Evolutionary conservation across 192 early-diverging fungal genomes (phyloP).

Genomic region (Mortierella antarctica): DNA sequence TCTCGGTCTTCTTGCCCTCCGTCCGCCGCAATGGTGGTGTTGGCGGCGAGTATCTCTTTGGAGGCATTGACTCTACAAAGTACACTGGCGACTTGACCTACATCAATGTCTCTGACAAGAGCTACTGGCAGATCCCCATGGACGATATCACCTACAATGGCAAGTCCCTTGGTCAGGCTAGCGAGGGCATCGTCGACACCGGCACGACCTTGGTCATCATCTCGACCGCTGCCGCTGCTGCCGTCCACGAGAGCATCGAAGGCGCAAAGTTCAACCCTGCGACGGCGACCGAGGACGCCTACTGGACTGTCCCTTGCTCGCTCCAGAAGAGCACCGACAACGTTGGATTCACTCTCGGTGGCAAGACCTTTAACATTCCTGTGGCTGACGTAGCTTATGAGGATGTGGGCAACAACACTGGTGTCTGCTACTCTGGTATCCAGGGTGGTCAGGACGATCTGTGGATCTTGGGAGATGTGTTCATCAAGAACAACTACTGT

Average conservation of each 20-base stretch:
- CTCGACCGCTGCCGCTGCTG: constrained; percentile 57
- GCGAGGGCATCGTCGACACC: constrained; percentile 67
- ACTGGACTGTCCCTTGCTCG: constrained; percentile 29
- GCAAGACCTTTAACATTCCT: constrained; percentile 50
- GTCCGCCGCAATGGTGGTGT: constrained; percentile 55
- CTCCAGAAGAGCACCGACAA: constrained; percentile 22
- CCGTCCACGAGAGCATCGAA: constrained; percentile 52
- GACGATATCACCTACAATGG: constrained; percentile 53
- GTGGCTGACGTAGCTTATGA: constrained; percentile 50
- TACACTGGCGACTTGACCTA: constrained; percentile 63
- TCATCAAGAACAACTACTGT: constrained; percentile 71
- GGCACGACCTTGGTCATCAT: constrained; percentile 72
- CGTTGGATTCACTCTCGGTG: constrained; percentile 48
- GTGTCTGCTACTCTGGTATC: constrained; percentile 32
- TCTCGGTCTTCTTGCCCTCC: constrained; percentile 68
- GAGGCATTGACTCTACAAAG: constrained; percentile 57
- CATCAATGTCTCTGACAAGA: constrained; percentile 58
- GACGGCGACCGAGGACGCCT: neutral
- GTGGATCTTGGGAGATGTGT: constrained; percentile 72
- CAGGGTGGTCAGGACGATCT: constrained; percentile 30
- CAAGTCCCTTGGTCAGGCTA: constrained; percentile 27
- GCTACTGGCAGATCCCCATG: constrained; percentile 67
- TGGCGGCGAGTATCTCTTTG: constrained; percentile 64
- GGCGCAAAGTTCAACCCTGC: constrained; percentile 13
- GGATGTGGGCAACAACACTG: constrained; percentile 18